A percentile compares a stretch with the other conserved stretches of the same genome.
These are phyloP conservation scores for Cryphonectria radicalis DNA, from an alignment of 2,329 filamentous ascomycete genomes.

Conservation along the genomic window DNA sequence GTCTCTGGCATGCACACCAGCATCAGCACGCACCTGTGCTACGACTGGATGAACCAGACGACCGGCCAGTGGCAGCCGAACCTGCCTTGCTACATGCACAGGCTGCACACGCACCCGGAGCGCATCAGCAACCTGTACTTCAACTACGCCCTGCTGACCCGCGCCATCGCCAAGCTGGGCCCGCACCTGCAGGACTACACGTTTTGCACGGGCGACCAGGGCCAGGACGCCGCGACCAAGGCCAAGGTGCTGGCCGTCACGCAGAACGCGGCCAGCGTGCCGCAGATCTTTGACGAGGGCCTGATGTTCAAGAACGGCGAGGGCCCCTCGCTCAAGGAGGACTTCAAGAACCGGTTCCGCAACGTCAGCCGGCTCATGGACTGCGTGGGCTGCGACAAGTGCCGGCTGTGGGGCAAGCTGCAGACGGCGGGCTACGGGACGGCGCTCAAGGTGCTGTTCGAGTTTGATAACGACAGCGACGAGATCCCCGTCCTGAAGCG, in stretches of 20 bases:
- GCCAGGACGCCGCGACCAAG: constrained; percentile 79
- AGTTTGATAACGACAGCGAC: constrained; percentile 74
- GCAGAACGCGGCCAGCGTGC: constrained; percentile 67
- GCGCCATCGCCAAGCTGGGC: constrained; percentile 87
- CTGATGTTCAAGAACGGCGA: constrained; percentile 88
- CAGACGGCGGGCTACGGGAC: constrained; percentile 95
- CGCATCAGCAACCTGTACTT: constrained; percentile 98
- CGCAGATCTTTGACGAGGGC: constrained; percentile 89
- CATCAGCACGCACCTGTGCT: constrained; percentile 94
- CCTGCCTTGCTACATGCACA: constrained; percentile 80
- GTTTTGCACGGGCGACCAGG: constrained; percentile 85
- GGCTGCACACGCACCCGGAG: constrained; percentile 85
- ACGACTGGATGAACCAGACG: constrained; percentile 93
- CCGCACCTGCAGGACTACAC: constrained; percentile 80
- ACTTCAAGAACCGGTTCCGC: constrained; percentile 95
- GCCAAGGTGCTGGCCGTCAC: constrained; percentile 80
- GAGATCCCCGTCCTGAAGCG: constrained; percentile 74
- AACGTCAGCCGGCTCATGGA: constrained; percentile 98
- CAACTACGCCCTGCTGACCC: constrained; percentile 94
- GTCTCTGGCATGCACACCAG: constrained; percentile 98
- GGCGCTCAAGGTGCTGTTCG: constrained; percentile 93
- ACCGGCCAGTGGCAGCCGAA: constrained; percentile 95
- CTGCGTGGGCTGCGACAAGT: constrained; percentile 98
- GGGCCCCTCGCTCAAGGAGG: constrained; percentile 83
- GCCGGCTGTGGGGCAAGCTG: constrained; percentile 95